Base-by-base conservation (phyloP, 2,329 filamentous ascomycete species). In the Colletotrichum sp. region DNA sequence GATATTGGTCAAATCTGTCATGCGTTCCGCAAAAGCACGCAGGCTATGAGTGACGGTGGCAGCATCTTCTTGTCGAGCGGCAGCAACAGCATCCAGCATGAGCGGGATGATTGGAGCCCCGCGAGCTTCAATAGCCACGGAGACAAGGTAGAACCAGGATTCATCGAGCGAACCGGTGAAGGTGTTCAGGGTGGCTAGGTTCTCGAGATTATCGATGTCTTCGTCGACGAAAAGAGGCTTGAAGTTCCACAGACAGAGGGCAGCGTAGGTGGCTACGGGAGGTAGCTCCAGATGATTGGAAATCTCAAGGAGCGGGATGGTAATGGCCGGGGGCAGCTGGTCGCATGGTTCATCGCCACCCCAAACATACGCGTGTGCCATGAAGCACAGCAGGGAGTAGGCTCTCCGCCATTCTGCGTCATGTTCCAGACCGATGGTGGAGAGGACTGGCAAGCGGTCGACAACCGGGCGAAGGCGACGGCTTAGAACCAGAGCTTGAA, bases 91-190 rank as follows among this genome's bases (percentile, higher is more conserved):
- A 55, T 93, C 90, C 57, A 99, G 89, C 95, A 98, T 98, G 75
- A 98, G 87, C 0, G 96, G 93, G 69, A 99, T 93, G 74, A 96
- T 94, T 5, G 96, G 95, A 0, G 93, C 97, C 30, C 95, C 96
- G 72, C 95, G 93, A 71, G 96, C 96, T 86, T 99, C 97, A 78
- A 99, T 98, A 77, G 96, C 97, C 5, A 98, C 95, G 1, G 96
- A 98, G 68, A 99, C 92, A 15, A 99, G 90, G 83, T 99, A 99
- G 83, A 99, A 99, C 97, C 97, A 99, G 77, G 97, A 98, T 86
- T 99, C 97, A 83, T 99, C 97, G 71, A 98, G 89, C 9, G 96
- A 96, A 67, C 97, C 97, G 18, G 97, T 99, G 82, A 98, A 98
- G 18, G 97, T 98, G 81, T 93, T 92, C 76, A 99, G 89, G 3